Percentiles rank a stretch among this genome's conserved stretches.
These are phyloP conservation scores for Neonectria punicea DNA, from an alignment of 2,329 filamentous ascomycete genomes.

Conservation along the genomic window DNA sequence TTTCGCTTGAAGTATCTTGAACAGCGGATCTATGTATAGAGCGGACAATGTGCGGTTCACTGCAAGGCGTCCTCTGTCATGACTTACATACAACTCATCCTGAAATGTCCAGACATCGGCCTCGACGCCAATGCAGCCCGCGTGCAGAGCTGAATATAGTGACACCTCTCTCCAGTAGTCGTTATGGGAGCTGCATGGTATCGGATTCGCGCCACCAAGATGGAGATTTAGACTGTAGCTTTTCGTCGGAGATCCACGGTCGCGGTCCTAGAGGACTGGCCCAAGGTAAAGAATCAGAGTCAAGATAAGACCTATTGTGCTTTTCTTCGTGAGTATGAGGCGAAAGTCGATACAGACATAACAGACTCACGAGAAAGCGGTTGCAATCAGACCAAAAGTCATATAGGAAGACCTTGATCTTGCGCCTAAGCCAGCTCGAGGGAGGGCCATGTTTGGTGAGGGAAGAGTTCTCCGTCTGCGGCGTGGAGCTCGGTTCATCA, in stretches of 20 bases:
- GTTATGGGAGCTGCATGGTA: constrained; percentile 74
- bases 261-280: constrained; percentile 14
- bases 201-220: constrained; percentile 49
- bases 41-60: constrained; percentile 65
- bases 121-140: constrained; percentile 72
- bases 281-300: constrained; percentile 24
- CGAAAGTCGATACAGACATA: no score
- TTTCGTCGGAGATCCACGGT: not conserved
- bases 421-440: not conserved
- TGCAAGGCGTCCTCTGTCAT: constrained; percentile 65
- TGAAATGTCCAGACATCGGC: constrained; percentile 75
- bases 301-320: constrained; percentile 17
- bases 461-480: not conserved
- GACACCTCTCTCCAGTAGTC: constrained; percentile 75
- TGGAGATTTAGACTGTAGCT: not conserved
- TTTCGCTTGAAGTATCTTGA: constrained; percentile 66
- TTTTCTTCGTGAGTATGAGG: not conserved
- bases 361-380: constrained; percentile 5
- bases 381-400: constrained; percentile 5
- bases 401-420: not conserved
- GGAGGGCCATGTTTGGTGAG: not conserved
- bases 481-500: not conserved
- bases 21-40: constrained; percentile 73
- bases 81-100: constrained; percentile 69
- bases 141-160: constrained; percentile 68